These are phyloP conservation scores for Geranomyces michiganensis DNA, from an alignment of 192 early-diverging fungal species.

Conservation along the genomic window DNA sequence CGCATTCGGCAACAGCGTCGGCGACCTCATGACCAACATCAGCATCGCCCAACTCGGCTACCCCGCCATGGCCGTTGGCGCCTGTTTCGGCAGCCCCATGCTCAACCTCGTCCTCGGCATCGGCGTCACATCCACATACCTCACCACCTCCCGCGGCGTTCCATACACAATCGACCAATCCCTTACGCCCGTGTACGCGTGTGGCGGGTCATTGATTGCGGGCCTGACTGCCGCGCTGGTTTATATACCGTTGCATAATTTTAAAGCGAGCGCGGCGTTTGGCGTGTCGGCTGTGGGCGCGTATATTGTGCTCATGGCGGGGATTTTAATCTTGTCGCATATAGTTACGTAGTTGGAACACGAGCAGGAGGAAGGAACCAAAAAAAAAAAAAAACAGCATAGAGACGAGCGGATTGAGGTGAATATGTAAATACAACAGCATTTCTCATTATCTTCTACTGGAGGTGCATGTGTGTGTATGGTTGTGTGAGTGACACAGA, in stretches of 20 bases:
- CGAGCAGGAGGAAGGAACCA: too few species aligned
- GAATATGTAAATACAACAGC: too few species aligned
- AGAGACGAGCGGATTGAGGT: too few species aligned
- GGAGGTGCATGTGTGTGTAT: too few species aligned
- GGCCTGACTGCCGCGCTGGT: neutral
- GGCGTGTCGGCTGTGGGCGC: neutral
- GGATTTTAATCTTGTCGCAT: conserved; percentile 7
- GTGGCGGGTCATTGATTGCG: conserved; percentile 3
- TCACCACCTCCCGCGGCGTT: conserved; percentile 8
- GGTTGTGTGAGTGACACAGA: too few species aligned
- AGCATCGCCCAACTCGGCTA: conserved; percentile 89
- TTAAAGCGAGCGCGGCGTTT: conserved; percentile 1
- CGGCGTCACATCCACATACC: conserved; percentile 60
- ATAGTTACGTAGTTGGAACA: neutral
- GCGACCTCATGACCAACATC: conserved; percentile 91
- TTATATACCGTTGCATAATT: neutral
- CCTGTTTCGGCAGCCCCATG: conserved; percentile 93
- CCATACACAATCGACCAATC: conserved; percentile 23
- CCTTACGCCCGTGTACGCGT: conserved; percentile 9
- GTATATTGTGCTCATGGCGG: conserved; percentile 11
- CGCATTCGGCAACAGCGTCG: conserved; percentile 69
- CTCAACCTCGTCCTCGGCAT: conserved; percentile 84
- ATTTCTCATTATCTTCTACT: too few species aligned
- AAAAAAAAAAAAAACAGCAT: too few species aligned
- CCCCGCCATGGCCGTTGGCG: conserved; percentile 92